phyloP scores from a whole-genome alignment of 169 alveolate genomes.

The Eimeria necatrix region DNA sequence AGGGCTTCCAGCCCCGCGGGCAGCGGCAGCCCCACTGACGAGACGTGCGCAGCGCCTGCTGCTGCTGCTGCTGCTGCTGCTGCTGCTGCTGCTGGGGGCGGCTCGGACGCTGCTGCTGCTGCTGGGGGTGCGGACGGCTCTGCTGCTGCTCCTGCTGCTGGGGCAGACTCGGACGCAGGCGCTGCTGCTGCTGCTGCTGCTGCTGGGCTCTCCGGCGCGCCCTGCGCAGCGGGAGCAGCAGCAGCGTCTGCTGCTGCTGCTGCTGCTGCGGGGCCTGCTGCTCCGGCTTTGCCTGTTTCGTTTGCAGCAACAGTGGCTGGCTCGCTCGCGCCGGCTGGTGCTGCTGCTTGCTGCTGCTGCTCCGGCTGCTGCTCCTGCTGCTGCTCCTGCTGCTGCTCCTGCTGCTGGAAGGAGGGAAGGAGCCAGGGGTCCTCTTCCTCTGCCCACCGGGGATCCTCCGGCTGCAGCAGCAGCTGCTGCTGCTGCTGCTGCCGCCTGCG shows the following conservation, averaged over 20 bases:
- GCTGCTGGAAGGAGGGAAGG: not conserved
- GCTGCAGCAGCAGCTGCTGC: not conserved
- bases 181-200: not conserved
- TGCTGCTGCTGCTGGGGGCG: not conserved
- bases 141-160: not conserved
- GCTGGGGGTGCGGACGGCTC: not conserved
- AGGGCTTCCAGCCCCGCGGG: slow-evolving; percentile 6
- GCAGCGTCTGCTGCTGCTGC: not conserved
- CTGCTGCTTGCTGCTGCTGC: not conserved
- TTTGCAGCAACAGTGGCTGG: not conserved
- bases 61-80: not conserved
- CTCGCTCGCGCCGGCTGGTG: not conserved
- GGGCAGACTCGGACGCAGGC: too few relatives aligned
- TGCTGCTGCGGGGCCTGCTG: not conserved
- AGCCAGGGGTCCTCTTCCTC: not conserved
- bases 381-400: not conserved
- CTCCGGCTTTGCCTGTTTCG: not conserved
- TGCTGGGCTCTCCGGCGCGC: not conserved
- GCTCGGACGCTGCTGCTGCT: not conserved
- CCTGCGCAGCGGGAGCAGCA: not conserved
- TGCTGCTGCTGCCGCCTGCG: not conserved
- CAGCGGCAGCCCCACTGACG: slow-evolving; percentile 17
- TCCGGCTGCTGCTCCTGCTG: not conserved
- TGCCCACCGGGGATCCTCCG: not conserved
- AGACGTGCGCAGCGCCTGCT: not conserved